phyloP scores from a whole-genome alignment of 306 rosid species.

The Fragaria iinumae region DNA sequence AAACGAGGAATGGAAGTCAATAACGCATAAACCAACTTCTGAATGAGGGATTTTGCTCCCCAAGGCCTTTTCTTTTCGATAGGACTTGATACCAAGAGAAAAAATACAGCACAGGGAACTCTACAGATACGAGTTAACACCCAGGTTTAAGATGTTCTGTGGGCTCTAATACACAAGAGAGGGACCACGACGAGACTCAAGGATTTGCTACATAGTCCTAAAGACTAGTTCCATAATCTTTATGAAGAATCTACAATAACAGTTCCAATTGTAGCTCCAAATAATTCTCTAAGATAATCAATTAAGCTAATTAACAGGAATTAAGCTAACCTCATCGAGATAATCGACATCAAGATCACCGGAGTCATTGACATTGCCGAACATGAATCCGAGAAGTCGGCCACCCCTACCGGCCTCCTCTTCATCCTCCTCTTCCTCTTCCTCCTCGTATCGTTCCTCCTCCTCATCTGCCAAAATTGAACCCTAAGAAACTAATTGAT shows the following conservation, averaged over 20 bases:
- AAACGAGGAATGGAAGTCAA: conserved; percentile 14
- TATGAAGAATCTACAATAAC: no score
- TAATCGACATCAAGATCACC: conserved; percentile 94
- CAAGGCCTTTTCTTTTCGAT: not conserved
- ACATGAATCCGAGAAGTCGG: conserved; percentile 88
- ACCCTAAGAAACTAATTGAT: no score
- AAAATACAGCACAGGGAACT: no score
- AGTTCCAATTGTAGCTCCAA: no score
- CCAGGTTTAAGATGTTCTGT: no score
- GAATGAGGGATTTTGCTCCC: not conserved
- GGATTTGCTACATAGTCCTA: no score
- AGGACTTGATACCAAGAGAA: not conserved
- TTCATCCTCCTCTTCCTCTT: not conserved
- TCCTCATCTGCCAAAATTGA: no score
- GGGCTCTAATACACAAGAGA: no score
- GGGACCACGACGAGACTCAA: no score
- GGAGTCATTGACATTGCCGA: conserved; percentile 91
- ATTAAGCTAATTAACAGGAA: not conserved
- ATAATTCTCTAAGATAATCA: no score
- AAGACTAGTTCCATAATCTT: no score
- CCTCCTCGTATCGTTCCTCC: not conserved
- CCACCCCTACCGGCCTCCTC: conserved; percentile 74
- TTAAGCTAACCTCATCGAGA: conserved; percentile 79
- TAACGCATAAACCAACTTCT: not conserved
- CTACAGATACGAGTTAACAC: no score